These are phyloP conservation scores for Polygonum aviculare DNA, from an alignment of 148 eudicot genomes.

Conservation along the genomic window DNA sequence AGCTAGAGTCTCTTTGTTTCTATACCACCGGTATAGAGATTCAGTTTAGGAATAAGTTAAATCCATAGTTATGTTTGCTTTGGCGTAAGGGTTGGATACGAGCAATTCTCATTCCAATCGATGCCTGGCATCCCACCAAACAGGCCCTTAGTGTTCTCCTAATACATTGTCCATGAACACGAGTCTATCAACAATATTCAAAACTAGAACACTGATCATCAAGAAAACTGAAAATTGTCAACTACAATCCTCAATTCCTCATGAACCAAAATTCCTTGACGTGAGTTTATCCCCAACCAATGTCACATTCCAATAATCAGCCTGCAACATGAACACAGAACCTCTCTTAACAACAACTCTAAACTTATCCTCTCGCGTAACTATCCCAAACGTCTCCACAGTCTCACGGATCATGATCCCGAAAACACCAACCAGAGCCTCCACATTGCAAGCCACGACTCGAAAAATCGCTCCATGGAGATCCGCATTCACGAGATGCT, in stretches of 20 bases:
- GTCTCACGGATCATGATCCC: constrained; percentile 89
- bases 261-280: background rate
- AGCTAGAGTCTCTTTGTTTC: too few relatives aligned
- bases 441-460: constrained; percentile 55
- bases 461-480: constrained; percentile 78
- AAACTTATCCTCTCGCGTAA: constrained; percentile 55
- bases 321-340: constrained; percentile 66
- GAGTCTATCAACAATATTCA: background rate
- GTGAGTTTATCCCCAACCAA: constrained; percentile 40
- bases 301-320: constrained; percentile 77
- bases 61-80: too few relatives aligned
- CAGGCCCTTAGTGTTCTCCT: too few relatives aligned
- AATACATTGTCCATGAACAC: too few relatives aligned
- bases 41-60: too few relatives aligned
- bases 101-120: too few relatives aligned
- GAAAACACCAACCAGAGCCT: constrained; percentile 35
- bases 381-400: constrained; percentile 67
- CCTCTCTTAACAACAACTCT: constrained; percentile 66
- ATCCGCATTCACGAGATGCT: constrained; percentile 64
- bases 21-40: too few relatives aligned
- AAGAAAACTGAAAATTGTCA: background rate
- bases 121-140: too few relatives aligned
- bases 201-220: background rate
- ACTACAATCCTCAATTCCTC: background rate
- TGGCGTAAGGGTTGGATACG: too few relatives aligned